A percentile compares a stretch with the other conserved stretches of the same genome.
These are phyloP conservation scores for Rhynchospora tenuis DNA, from an alignment of 176 grass and related monocot genomes.

Conservation along the genomic window DNA sequence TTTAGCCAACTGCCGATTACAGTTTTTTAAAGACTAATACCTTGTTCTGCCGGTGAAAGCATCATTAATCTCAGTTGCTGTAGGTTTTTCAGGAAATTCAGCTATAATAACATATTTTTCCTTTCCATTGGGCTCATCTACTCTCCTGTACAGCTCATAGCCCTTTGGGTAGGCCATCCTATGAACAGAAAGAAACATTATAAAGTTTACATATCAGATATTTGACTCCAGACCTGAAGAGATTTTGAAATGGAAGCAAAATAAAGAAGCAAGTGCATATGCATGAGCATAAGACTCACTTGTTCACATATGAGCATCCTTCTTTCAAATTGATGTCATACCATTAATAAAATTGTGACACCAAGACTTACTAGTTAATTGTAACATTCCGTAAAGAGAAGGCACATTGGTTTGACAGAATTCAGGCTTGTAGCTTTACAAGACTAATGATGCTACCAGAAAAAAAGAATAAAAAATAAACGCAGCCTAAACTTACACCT, in stretches of 20 bases:
- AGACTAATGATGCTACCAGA: neutral
- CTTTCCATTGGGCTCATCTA: slow-evolving; percentile 53
- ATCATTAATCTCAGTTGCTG: slow-evolving; percentile 61
- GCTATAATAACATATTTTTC: slow-evolving; percentile 71
- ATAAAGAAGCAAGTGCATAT: neutral
- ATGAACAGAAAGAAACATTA: slow-evolving; percentile 22
- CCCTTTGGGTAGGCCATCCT: slow-evolving; percentile 88
- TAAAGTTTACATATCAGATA: slow-evolving; percentile 13
- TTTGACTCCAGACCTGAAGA: neutral
- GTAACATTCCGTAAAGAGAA: neutral
- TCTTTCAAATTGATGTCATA: neutral
- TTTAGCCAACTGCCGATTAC: neutral
- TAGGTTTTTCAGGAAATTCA: slow-evolving; percentile 64
- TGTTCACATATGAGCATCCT: too few relatives aligned
- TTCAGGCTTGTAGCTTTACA: neutral
- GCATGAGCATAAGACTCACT: slow-evolving; percentile 2
- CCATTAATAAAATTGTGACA: neutral
- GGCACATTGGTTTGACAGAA: neutral
- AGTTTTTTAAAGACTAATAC: slow-evolving; percentile 24
- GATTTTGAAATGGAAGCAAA: neutral
- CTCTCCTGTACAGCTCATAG: slow-evolving; percentile 79
- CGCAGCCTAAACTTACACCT: neutral
- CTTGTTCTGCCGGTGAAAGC: slow-evolving; percentile 57
- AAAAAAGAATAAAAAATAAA: neutral
- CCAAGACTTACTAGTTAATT: neutral